Percentiles rank a stretch among this genome's conserved stretches.
Evolutionary conservation across 495 filamentous ascomycete genomes (phyloP).

Genomic region (Penicillium verhagenii): DNA sequence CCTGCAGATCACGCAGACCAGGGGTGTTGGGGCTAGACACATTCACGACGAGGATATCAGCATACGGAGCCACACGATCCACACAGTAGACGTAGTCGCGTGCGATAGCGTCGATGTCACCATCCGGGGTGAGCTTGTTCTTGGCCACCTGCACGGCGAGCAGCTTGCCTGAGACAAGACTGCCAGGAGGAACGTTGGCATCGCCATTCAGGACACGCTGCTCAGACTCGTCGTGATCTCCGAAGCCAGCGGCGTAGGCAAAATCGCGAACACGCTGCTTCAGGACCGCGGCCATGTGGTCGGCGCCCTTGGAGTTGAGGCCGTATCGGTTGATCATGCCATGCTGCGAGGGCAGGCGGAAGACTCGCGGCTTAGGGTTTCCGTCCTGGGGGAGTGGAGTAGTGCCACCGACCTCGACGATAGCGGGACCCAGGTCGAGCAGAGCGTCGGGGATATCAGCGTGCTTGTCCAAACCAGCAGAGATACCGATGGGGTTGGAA

Average conservation of each 20-base stretch:
- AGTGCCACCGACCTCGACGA: conserved; percentile 89
- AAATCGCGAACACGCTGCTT: conserved; percentile 75
- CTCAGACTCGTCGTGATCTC: conserved; percentile 61
- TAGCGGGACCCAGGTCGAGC: conserved; percentile 73
- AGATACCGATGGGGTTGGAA: conserved; percentile 84
- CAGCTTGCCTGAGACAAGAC: conserved; percentile 68
- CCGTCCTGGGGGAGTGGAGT: conserved; percentile 83
- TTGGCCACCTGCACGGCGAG: conserved; percentile 96
- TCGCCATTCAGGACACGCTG: conserved; percentile 69
- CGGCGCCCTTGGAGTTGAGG: conserved; percentile 81
- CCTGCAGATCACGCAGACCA: conserved; percentile 81
- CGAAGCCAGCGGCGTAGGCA: conserved; percentile 66
- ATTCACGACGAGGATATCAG: conserved; percentile 94
- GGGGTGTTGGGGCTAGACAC: conserved; percentile 96
- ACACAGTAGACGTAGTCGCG: conserved; percentile 87
- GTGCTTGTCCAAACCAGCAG: conserved; percentile 92
- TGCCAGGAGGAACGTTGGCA: conserved; percentile 66
- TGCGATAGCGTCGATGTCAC: conserved; percentile 78
- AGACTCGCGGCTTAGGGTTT: conserved; percentile 84
- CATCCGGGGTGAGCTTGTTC: conserved; percentile 84
- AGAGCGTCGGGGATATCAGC: conserved; percentile 81
- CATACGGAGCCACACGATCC: conserved; percentile 73
- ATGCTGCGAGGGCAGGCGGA: conserved; percentile 75
- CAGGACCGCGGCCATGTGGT: conserved; percentile 76
- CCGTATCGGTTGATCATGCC: conserved; percentile 95